A percentile compares a stretch with the other conserved stretches of the same genome.
These are phyloP conservation scores for Castanospermum australe DNA, from an alignment of 306 rosid species.

Conservation along the genomic window DNA sequence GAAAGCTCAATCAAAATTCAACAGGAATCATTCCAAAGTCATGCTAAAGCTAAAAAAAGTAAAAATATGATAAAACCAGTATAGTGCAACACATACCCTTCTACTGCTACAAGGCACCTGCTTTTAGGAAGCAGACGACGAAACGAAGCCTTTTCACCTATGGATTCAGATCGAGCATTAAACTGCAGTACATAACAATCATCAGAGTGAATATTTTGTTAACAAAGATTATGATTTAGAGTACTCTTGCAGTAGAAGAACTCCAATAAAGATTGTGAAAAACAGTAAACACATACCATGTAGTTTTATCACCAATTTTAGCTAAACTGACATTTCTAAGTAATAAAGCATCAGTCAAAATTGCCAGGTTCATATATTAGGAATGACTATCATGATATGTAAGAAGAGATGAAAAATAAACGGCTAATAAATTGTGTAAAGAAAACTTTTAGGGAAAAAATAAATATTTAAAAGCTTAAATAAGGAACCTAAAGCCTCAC, in stretches of 20 bases:
- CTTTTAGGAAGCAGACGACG: conserved; percentile 72
- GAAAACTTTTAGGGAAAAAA: not conserved
- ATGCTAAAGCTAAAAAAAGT: not conserved
- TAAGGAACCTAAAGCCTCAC: not conserved
- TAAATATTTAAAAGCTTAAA: not conserved
- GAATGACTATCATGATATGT: not conserved
- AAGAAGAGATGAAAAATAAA: not conserved
- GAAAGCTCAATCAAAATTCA: not conserved
- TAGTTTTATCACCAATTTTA: not conserved
- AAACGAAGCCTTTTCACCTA: conserved; percentile 74
- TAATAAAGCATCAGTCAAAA: not conserved
- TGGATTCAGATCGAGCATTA: conserved; percentile 84
- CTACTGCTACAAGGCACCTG: conserved; percentile 79
- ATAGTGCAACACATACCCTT: conserved; percentile 56
- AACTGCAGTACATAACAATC: conserved; percentile 48
- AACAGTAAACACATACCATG: not conserved
- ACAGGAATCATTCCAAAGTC: not conserved
- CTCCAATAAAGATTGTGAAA: not conserved
- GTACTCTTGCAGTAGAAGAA: not conserved
- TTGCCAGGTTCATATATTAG: not conserved
- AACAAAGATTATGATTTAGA: not conserved
- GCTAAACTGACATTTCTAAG: not conserved
- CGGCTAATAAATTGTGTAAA: not conserved
- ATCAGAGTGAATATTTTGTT: conserved; percentile 1
- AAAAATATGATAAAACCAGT: not conserved